A percentile compares a stretch with the other conserved stretches of the same genome.
Conservation (phyloP, 2,329 filamentous ascomycete genomes). For the Fusarium fracticaudum region DNA sequence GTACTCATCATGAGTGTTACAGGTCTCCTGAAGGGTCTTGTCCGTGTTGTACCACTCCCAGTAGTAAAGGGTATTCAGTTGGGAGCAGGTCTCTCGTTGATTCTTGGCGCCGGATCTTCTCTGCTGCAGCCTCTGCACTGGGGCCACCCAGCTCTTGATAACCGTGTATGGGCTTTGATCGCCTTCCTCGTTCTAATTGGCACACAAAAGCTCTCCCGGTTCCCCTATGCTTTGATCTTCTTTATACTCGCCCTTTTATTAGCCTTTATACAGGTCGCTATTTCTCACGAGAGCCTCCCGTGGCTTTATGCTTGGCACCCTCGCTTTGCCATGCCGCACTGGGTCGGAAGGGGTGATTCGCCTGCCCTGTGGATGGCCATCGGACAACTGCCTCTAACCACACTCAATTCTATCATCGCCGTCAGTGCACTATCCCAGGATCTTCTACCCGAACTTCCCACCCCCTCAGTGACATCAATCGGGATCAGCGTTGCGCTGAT, state of each 20-base stretch:
- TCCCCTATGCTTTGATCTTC: conserved; percentile 82
- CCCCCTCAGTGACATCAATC: conserved; percentile 78
- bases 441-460: conserved; percentile 73
- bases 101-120: conserved; percentile 77
- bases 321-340: conserved; percentile 50
- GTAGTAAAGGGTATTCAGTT: conserved; percentile 96
- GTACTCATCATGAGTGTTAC: conserved; percentile 83
- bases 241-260: conserved; percentile 76
- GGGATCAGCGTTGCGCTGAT: conserved; percentile 84
- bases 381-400: conserved; percentile 89
- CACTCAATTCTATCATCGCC: conserved; percentile 91
- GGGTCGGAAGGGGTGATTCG: conserved; percentile 44
- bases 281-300: conserved; percentile 54
- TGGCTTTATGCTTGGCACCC: conserved; percentile 70
- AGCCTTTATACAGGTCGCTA: conserved; percentile 57
- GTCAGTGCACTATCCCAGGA: conserved; percentile 82
- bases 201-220: conserved; percentile 70
- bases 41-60: conserved; percentile 80
- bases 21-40: conserved; percentile 79
- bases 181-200: conserved; percentile 77
- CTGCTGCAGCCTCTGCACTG: conserved; percentile 76
- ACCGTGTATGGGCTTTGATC: conserved; percentile 78
- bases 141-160: conserved; percentile 76
- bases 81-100: conserved; percentile 85
- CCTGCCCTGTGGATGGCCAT: conserved; percentile 69